phyloP scores from a whole-genome alignment of 2,329 filamentous ascomycete genomes.

The Cryphonectria nitschkei region DNA sequence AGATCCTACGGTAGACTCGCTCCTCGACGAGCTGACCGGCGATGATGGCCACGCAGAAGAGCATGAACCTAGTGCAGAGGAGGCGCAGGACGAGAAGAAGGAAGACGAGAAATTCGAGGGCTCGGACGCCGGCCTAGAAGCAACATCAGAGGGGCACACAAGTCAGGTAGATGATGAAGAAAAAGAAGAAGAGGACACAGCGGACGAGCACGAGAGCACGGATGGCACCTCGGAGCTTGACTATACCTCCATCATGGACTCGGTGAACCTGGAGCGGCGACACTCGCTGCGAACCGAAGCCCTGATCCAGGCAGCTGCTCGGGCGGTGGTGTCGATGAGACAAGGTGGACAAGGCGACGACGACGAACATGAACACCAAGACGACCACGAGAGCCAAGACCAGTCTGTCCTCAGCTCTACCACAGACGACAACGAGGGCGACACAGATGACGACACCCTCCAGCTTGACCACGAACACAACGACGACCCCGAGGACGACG shows the following conservation, averaged over 20 bases:
- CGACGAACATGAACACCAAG: conserved; percentile 27
- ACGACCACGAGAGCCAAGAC: conserved; percentile 22
- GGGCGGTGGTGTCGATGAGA: conserved; percentile 51
- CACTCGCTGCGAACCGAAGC: conserved; percentile 53
- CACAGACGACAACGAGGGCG: conserved; percentile 23
- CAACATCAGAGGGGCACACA: neutral
- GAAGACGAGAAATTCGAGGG: neutral
- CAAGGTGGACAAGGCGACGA: conserved; percentile 30
- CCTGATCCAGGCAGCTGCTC: conserved; percentile 56
- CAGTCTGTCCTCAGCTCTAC: conserved; percentile 31
- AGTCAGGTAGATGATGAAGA: no score
- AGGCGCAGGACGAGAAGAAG: neutral
- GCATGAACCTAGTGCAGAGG: neutral
- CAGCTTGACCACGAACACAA: conserved; percentile 25
- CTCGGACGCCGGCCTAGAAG: neutral
- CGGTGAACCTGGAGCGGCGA: conserved; percentile 39
- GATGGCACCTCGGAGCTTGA: conserved; percentile 26
- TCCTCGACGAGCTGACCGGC: conserved; percentile 4
- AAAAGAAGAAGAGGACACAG: neutral
- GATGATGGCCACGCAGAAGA: neutral
- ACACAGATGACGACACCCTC: no score
- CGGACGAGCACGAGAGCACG: conserved; percentile 14
- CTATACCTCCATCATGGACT: conserved; percentile 28
- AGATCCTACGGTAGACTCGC: neutral
- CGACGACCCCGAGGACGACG: conserved; percentile 23